Base-by-base conservation (phyloP, 1,284 basidiomycete species). In the Calocybe gambosa region DNA sequence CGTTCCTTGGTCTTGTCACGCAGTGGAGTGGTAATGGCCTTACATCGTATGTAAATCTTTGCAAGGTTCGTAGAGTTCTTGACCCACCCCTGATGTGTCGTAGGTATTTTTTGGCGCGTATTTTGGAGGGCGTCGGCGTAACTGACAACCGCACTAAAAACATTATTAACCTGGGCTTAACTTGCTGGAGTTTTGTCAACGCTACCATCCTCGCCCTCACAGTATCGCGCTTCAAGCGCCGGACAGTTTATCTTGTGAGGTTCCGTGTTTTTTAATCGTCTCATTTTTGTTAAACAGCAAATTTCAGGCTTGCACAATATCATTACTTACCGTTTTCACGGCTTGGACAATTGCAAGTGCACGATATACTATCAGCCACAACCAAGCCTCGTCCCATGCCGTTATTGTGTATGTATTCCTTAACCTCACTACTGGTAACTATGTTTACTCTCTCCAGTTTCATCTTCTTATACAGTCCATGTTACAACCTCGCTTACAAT, bases 1-100 rank as follows among this genome's bases (percentile, higher is more conserved):
- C 69, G 16, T 67, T 70, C 52, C 58, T 78, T 36, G 78, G 72
- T 7, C 54, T 80, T 40, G 71, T 65, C 21, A 72, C 68, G 4
- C 73, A 77, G 49, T 80, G 74, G 72, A 71, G 70, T 53, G 75
- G 75, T 19, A 78, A 79, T 56, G 75, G 75, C 26, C 57, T 80
- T 49, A 73, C 74, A 42, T 70, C 68, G 71, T 78, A 47, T 55
- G 70, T 62, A 34, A 4, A 34, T 15, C 19, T 10, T 20, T 36
- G n/a, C n/a, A n/a, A n/a, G n/a, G n/a, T n/a, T n/a, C n/a, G n/a
- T n/a, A n/a, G n/a, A n/a, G n/a, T n/a, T n/a, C n/a, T n/a, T n/a
- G n/a, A n/a, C n/a, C n/a, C n/a, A n/a, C n/a, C n/a, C n/a, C n/a
- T 29, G 8, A 7, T 38, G 2, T 12, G 10, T 43, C 13, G 8